phyloP scores from a whole-genome alignment of 2,329 filamentous ascomycete genomes.

The Stachybotrys elegans region DNA sequence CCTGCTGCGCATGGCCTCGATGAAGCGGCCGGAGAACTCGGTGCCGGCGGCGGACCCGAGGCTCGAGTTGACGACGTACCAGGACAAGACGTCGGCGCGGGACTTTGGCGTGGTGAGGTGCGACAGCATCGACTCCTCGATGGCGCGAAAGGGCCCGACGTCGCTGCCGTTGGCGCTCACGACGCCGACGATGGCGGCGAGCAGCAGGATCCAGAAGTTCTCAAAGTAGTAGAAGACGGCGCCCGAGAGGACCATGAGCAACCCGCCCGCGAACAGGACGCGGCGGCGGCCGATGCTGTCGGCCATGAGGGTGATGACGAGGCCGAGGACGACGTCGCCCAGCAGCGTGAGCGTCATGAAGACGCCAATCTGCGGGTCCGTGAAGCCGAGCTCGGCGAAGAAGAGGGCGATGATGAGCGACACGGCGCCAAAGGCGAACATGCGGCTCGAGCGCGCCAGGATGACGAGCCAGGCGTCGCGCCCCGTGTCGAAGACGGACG shows the following conservation, averaged over 20 bases:
- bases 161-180: conserved; percentile 59
- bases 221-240: conserved; percentile 46
- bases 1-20: conserved; percentile 39
- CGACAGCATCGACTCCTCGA: conserved; percentile 61
- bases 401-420: conserved; percentile 59
- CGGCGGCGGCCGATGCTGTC: conserved; percentile 52
- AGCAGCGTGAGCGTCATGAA: conserved; percentile 61
- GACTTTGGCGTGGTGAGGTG: conserved; percentile 52
- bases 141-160: conserved; percentile 62
- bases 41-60: conserved; percentile 51
- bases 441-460: conserved; percentile 39
- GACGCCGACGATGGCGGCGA: conserved; percentile 55
- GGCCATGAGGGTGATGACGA: conserved; percentile 53
- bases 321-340: conserved; percentile 55
- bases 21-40: conserved; percentile 44
- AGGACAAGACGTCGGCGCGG: conserved; percentile 59
- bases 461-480: conserved; percentile 25
- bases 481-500: conserved; percentile 39
- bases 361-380: conserved; percentile 55
- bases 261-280: conserved; percentile 46
- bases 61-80: conserved; percentile 57
- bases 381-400: conserved; percentile 48
- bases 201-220: conserved; percentile 54
- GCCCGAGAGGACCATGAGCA: conserved; percentile 54
- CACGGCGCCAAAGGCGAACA: conserved; percentile 60